Base-by-base conservation (phyloP, 2,329 filamentous ascomycete species). In the Didymella sp. region DNA sequence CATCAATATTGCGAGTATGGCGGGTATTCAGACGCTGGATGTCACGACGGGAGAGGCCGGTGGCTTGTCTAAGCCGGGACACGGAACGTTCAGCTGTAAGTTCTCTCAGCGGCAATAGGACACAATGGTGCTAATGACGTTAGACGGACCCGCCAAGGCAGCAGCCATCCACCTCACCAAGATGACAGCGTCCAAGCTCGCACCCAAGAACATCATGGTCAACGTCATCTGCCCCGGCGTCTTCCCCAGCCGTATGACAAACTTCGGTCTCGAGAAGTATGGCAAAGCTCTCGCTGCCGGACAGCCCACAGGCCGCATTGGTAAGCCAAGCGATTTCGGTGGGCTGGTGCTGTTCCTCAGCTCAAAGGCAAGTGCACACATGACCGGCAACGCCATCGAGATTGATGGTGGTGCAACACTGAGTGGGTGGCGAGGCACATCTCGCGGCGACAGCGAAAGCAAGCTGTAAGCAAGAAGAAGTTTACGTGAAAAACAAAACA, bases 211-310 rank as follows among this genome's bases (percentile, higher is more conserved):
- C 58, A 82, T 84, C 65, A 83, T 80, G 78, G 82, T 78, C 58
- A 82, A 80, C 49, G 73, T 73, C 33, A 72, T 79, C 44, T 78
- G 76, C 59, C 77, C 74, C 0, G 77, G 77, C n/a, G 76, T 78
- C 13, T 84, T 84, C 61, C 76, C 82, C 41, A 81, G 79, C 27
- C 81, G 82, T 43, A 84, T 84, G 82, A 84, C 83, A 61, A 78
- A 76, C n/a, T 82, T 80, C 28, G 83, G 82, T 0, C 72, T 86
- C 42, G 71, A 81, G 28, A 78, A 80, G 51, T 83, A 78, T 51
- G 76, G 77, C 47, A 81, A 84, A 37, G 74, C 75, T 2, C 76
- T 86, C 19, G 76, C 80, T 40, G 62, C 73, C 0, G 72, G 75
- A 6, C 80, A 82, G 68, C 80, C 80, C 1, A 79, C 76, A 11